Percentiles rank a stretch among this genome's conserved stretches.
These are phyloP conservation scores for Trichoderma lentiforme DNA, from an alignment of 2,329 filamentous ascomycete species.

Conservation along the genomic window DNA sequence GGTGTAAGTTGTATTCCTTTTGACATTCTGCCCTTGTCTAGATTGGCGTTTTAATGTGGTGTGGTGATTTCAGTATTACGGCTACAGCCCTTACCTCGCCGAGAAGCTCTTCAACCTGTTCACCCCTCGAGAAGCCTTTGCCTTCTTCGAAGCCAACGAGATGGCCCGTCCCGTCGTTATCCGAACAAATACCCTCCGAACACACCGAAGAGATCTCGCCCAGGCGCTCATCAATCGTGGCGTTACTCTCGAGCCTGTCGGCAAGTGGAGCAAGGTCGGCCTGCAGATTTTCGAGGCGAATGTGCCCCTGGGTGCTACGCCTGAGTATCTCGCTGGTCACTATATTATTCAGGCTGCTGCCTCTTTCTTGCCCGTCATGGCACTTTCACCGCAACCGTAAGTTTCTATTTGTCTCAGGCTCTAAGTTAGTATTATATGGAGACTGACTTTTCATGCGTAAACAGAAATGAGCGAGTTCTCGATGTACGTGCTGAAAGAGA, in stretches of 20 bases:
- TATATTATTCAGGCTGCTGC: slow-evolving; percentile 97
- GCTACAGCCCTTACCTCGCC: slow-evolving; percentile 90
- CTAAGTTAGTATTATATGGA: neutral
- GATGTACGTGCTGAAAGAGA: slow-evolving; percentile 47
- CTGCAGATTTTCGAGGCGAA: slow-evolving; percentile 93
- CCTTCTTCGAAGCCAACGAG: slow-evolving; percentile 99
- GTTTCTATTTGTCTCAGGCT: neutral
- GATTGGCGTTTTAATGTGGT: neutral
- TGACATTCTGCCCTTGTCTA: neutral
- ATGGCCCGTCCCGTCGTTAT: slow-evolving; percentile 90
- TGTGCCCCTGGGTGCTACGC: slow-evolving; percentile 83
- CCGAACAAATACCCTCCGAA: slow-evolving; percentile 90
- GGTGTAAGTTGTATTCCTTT: slow-evolving; percentile 36
- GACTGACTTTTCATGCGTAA: neutral
- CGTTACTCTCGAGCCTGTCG: slow-evolving; percentile 92
- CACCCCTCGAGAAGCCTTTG: slow-evolving; percentile 87
- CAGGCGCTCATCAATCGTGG: slow-evolving; percentile 94
- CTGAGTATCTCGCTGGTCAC: slow-evolving; percentile 94
- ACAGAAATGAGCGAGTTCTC: slow-evolving; percentile 76
- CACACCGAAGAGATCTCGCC: slow-evolving; percentile 73
- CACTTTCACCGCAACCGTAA: slow-evolving; percentile 75
- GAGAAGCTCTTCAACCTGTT: slow-evolving; percentile 95
- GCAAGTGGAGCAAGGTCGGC: slow-evolving; percentile 98
- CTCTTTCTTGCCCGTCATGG: slow-evolving; percentile 97
- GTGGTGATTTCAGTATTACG: slow-evolving; percentile 64